Base-by-base conservation (phyloP, 257 asterid species). In the Solanum virginianum region DNA sequence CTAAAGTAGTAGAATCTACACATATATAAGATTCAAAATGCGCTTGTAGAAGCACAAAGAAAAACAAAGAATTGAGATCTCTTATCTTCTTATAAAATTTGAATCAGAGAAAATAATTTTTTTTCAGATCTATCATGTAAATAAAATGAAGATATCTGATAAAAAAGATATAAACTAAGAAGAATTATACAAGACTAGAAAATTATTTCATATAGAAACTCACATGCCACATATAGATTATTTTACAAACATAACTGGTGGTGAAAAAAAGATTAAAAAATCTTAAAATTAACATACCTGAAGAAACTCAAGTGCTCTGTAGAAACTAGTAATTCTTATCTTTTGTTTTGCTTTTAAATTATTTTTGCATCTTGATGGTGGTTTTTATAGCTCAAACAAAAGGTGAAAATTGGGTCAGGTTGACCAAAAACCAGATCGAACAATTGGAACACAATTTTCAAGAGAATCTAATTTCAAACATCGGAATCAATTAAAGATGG, bases 161-260 rank as follows among this genome's bases (percentile, higher is more conserved):
- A 10, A 59, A 59, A 10, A 59, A 2, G 14, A 59, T 1, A 59
- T 32, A 7, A 10, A n/a, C 53, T 47, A 47, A 57, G n/a, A 4
- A 0, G 1, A 20, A 8, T 3, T 59, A 0, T 9, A 4, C 4
- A n/a, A n/a, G 14, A 9, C 0, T 59, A n/a, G 12, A n/a, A 59
- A 59, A n/a, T 4, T 0, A n/a, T n/a, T 59, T n/a, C 29, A 68
- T 24, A 8, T 5, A 16, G 0, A 16, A 68, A 36, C 22, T 16
- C 15, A 65, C 11, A 8, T 6, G 6, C 16, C 49, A 3, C 13
- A 15, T 1, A 66, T 1, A 16, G 47, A 36, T 69, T 16, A 7
- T 49, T 68, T 16, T 47, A 14, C 10, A 66, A 36, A 32, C 16
- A 14, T 68, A 17, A 32, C 49, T 68, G 8, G 24, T 68, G 7